These are phyloP conservation scores for Aspergillus sp. DNA, from an alignment of 2,329 filamentous ascomycete genomes.

Conservation along the genomic window DNA sequence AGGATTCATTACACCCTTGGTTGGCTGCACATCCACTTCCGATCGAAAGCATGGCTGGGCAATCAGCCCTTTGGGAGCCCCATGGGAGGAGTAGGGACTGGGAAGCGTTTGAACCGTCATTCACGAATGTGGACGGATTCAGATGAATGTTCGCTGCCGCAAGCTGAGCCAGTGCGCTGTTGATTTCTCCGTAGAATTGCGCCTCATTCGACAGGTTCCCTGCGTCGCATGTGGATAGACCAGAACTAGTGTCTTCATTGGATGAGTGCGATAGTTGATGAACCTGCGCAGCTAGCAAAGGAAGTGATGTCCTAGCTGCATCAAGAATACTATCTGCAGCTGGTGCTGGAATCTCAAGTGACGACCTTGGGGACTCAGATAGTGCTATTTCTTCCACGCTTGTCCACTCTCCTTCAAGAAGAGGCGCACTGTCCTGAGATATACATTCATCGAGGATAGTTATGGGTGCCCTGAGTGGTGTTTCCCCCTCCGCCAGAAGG, in stretches of 20 bases:
- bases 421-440: not conserved
- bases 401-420: conserved; percentile 11
- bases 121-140: conserved; percentile 6
- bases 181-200: not conserved
- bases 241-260: not conserved
- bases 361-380: conserved; percentile 5
- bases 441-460: conserved; percentile 6
- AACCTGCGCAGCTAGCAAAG: conserved; percentile 11
- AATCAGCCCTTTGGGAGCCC: conserved; percentile 1
- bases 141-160: not conserved
- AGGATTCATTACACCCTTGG: not conserved
- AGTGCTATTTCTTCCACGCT: not conserved
- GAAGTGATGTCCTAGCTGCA: conserved; percentile 1
- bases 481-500: conserved; percentile 1
- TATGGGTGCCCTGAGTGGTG: not conserved
- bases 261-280: conserved; percentile 9
- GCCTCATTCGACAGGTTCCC: not conserved
- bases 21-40: not conserved
- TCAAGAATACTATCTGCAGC: conserved; percentile 5
- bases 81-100: conserved; percentile 5
- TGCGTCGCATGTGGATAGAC: conserved; percentile 5
- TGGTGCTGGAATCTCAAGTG: conserved; percentile 4
- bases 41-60: not conserved
- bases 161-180: conserved; percentile 3
- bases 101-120: not conserved